Evolutionary conservation across 148 eudicot species (phyloP).

Genomic region (Cornus suecica): DNA sequence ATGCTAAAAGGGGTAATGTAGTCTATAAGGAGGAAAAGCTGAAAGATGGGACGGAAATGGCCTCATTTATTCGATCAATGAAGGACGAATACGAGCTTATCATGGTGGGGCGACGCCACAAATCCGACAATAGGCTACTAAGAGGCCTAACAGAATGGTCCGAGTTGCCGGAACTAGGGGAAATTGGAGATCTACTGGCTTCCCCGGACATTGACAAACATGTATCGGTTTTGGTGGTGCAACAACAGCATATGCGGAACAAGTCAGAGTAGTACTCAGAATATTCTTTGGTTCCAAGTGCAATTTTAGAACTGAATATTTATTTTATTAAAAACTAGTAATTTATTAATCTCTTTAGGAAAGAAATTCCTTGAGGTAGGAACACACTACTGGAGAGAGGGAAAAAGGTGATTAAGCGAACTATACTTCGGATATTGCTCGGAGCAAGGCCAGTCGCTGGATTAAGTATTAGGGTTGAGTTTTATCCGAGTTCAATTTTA

Average conservation of each 20-base stretch:
- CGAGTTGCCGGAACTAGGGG: slow-evolving; percentile 38
- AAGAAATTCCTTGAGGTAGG: too few species aligned
- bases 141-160: slow-evolving; percentile 20
- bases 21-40: slow-evolving; percentile 3
- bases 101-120: slow-evolving; percentile 15
- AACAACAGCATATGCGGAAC: slow-evolving; percentile 28
- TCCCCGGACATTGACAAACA: slow-evolving; percentile 19
- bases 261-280: background rate
- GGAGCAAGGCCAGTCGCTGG: too few species aligned
- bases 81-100: slow-evolving; percentile 13
- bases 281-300: too few species aligned
- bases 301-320: too few species aligned
- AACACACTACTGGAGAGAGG: too few species aligned
- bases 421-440: too few species aligned
- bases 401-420: too few species aligned
- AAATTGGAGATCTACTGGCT: slow-evolving; percentile 32
- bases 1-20: background rate
- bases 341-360: too few species aligned
- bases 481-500: too few species aligned
- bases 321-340: too few species aligned
- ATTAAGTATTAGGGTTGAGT: too few species aligned
- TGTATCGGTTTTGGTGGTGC: slow-evolving; percentile 40
- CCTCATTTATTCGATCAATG: background rate
- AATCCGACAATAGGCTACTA: background rate
- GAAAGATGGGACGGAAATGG: slow-evolving; percentile 11